These are phyloP conservation scores for Leccinum fuscescens DNA, from an alignment of 1,284 basidiomycete species.

Conservation along the genomic window DNA sequence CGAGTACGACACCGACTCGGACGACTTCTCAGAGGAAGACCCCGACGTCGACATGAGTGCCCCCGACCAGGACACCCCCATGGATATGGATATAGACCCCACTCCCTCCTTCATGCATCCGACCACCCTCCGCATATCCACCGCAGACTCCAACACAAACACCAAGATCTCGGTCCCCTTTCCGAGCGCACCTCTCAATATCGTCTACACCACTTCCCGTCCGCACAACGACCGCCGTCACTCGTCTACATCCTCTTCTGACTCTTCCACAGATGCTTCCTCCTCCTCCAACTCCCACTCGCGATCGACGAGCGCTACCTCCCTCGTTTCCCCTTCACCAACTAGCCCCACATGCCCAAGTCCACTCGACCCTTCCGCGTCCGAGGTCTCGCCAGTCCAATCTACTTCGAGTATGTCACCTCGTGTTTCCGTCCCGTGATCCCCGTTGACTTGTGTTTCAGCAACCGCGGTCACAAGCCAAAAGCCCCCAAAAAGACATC, in stretches of 20 bases:
- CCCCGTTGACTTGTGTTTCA: constrained; percentile 9
- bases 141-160: constrained; percentile 19
- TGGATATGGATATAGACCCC: constrained; percentile 28
- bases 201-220: constrained; percentile 11
- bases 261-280: constrained; percentile 24
- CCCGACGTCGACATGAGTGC: constrained; percentile 33
- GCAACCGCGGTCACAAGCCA: constrained; percentile 5
- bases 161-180: constrained; percentile 17
- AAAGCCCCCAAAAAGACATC: constrained; percentile 23
- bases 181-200: constrained; percentile 18
- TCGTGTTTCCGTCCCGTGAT: background rate
- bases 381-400: constrained; percentile 6
- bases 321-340: constrained; percentile 23
- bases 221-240: constrained; percentile 19
- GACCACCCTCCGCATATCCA: constrained; percentile 41
- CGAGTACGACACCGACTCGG: constrained; percentile 36
- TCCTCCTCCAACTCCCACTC: constrained; percentile 27
- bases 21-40: constrained; percentile 36
- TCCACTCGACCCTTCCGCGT: background rate
- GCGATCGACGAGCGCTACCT: constrained; percentile 32
- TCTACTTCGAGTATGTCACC: constrained; percentile 7
- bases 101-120: constrained; percentile 52
- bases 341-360: constrained; percentile 12
- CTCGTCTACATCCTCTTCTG: constrained; percentile 20
- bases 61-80: constrained; percentile 21